These are phyloP conservation scores for Colletotrichum phormii DNA, from an alignment of 2,329 filamentous ascomycete species.

Conservation along the genomic window DNA sequence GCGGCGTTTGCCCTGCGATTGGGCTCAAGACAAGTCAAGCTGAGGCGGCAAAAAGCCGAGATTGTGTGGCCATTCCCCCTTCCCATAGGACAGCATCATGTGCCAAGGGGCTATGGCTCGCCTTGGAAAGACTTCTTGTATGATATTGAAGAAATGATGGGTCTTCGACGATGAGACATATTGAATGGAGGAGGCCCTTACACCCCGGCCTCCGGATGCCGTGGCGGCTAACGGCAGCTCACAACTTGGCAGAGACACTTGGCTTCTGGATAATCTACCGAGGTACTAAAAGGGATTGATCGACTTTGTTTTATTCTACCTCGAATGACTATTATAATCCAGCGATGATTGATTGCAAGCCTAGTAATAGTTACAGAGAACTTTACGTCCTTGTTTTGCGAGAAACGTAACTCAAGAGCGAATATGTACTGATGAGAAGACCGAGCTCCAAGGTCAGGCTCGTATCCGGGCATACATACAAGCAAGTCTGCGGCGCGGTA, in stretches of 20 bases:
- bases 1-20: slow-evolving; percentile 6
- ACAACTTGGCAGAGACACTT: slow-evolving; percentile 2
- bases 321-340: neutral
- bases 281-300: neutral
- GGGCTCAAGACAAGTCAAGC: neutral
- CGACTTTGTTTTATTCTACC: neutral
- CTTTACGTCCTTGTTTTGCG: too few relatives aligned
- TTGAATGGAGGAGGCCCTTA: neutral
- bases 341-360: neutral
- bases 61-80: neutral
- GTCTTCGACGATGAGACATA: neutral
- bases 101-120: neutral
- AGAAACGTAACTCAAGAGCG: neutral
- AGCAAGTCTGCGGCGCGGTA: neutral
- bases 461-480: too few relatives aligned
- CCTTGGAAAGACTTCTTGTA: neutral
- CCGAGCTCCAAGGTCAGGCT: neutral
- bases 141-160: neutral
- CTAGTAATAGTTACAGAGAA: too few relatives aligned
- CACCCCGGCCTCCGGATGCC: neutral
- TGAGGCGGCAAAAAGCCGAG: neutral
- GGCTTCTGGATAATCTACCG: neutral
- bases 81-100: neutral
- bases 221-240: neutral
- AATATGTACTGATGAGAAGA: neutral